These are phyloP conservation scores for Tympanopsis confertula DNA, from an alignment of 2,329 filamentous ascomycete genomes.

Conservation along the genomic window DNA sequence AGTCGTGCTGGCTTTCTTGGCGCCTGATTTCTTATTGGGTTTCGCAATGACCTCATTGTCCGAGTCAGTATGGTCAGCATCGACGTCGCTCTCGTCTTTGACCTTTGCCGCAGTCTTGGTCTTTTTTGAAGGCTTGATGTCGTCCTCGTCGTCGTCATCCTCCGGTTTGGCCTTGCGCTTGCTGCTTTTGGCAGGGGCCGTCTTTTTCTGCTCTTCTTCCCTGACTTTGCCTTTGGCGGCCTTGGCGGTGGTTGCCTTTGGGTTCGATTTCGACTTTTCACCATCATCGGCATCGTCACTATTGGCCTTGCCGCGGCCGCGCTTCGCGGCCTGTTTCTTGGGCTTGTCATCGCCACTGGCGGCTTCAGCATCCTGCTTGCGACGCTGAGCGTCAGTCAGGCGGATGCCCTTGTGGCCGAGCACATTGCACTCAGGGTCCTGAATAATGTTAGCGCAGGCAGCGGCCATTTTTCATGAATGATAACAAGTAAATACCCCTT, in stretches of 20 bases:
- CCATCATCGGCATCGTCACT: constrained; percentile 8
- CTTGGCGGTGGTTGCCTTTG: constrained; percentile 15
- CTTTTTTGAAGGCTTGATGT: constrained; percentile 5
- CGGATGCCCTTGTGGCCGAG: constrained; percentile 57
- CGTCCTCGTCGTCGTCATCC: constrained; percentile 8
- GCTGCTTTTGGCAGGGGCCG: not conserved
- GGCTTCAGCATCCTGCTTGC: not conserved
- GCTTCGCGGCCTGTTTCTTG: constrained; percentile 11
- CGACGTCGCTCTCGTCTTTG: constrained; percentile 7
- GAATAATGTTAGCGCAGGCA: constrained; percentile 6
- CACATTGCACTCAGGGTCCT: constrained; percentile 68
- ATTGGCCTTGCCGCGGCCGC: constrained; percentile 3
- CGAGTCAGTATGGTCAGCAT: constrained; percentile 5
- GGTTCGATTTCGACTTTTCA: constrained; percentile 4
- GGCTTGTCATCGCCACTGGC: constrained; percentile 16
- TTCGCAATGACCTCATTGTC: constrained; percentile 12
- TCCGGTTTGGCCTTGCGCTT: constrained; percentile 10
- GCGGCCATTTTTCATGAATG: constrained; percentile 2
- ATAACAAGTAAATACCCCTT: constrained; percentile 51
- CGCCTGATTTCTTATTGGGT: too few species aligned
- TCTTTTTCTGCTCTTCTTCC: constrained; percentile 9
- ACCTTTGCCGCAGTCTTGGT: constrained; percentile 8
- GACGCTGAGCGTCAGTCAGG: not conserved
- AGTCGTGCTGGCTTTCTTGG: not conserved
- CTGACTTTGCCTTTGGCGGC: constrained; percentile 8